These are phyloP conservation scores for Sporisorium sorghi DNA, from an alignment of 1,284 basidiomycete species.

Conservation along the genomic window DNA sequence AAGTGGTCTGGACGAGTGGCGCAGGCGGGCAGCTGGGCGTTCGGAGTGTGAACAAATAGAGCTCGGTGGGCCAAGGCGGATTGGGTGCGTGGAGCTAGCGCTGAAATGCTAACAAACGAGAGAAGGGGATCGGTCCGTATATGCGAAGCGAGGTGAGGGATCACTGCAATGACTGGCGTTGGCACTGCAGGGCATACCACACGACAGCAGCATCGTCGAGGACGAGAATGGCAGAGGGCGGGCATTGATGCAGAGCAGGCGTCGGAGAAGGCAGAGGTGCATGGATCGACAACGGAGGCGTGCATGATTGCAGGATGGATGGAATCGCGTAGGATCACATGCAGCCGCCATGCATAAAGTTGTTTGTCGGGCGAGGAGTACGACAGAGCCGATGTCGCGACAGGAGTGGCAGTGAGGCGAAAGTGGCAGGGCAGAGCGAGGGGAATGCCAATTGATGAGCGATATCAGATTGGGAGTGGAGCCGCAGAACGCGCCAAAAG, in stretches of 20 bases:
- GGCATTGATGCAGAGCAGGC: not conserved
- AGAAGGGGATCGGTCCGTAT: not conserved
- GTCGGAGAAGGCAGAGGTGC: slow-evolving; percentile 13
- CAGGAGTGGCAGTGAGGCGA: too few species aligned
- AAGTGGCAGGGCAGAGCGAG: slow-evolving; percentile 1
- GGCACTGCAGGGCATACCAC: slow-evolving; percentile 9
- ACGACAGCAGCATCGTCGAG: slow-evolving; percentile 1
- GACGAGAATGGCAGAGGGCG: not conserved
- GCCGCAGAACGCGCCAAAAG: slow-evolving; percentile 20
- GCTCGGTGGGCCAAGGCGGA: slow-evolving; percentile 18
- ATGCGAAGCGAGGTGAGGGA: slow-evolving; percentile 10
- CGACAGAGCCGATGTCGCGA: slow-evolving; percentile 13
- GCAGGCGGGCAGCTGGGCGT: slow-evolving; percentile 12
- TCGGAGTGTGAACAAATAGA: slow-evolving; percentile 33
- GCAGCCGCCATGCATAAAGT: slow-evolving; percentile 26
- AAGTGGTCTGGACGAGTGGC: slow-evolving; percentile 15
- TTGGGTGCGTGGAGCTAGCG: not conserved
- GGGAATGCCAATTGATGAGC: slow-evolving; percentile 25
- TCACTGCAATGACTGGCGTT: slow-evolving; percentile 7
- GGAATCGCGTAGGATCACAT: slow-evolving; percentile 11
- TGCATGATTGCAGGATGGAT: slow-evolving; percentile 26
- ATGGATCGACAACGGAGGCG: slow-evolving; percentile 28
- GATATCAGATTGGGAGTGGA: slow-evolving; percentile 30
- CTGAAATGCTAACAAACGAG: slow-evolving; percentile 40
- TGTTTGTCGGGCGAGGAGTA: slow-evolving; percentile 32